Base-by-base conservation (phyloP, 192 early-diverging fungal species). In the Entophlyctis luteolus region DNA sequence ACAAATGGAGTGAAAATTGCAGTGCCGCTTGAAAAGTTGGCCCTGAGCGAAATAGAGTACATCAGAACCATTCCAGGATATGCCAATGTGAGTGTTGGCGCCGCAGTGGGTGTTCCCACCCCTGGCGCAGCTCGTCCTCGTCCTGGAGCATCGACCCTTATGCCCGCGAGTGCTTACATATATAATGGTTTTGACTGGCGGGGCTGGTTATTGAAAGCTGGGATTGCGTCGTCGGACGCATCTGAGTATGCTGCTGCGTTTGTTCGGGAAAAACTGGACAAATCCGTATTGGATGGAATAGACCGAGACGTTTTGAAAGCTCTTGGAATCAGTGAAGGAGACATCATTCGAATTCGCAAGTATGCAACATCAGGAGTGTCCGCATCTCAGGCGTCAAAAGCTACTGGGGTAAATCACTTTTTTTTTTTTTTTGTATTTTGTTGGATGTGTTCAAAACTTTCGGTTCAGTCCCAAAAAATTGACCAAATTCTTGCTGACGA, bases 111-210 rank as follows among this genome's bases (percentile, higher is more conserved):
- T 5, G 67, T 48, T 29, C 65, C 54, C 10, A 75, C 68, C n/a
- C 71, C 74, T 18, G 42, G 37, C 20, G 57, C 55, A 0, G 48
- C 68, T 14, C 53, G 59, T 31, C 4, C 54, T 3, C 47, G 53
- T 23, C 65, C 49, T 4, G 75, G 71, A 18, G 58, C 72, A 3
- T 73, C 62, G 6, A 55, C 55, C 25, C 67, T 56, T 38, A 66
- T 68, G 28, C 71, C 73, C 14, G 80, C 75, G 1, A 65, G 59
- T 23, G 65, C 75, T 2, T 75, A 70, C 37, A 76, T 54, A 60
- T 85, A 89, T 70, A 80, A 87, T 42, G 89, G 89, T 35, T 98
- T 91, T 73, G 90, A 98, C 60, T 98, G 96, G 96, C 89, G 88
- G 59, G 93, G 96, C 42, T 96, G 91, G 74, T 88, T 98, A 33